Conservation (phyloP, 2,329 filamentous ascomycete genomes). For the Colletotrichum limetticola region DNA sequence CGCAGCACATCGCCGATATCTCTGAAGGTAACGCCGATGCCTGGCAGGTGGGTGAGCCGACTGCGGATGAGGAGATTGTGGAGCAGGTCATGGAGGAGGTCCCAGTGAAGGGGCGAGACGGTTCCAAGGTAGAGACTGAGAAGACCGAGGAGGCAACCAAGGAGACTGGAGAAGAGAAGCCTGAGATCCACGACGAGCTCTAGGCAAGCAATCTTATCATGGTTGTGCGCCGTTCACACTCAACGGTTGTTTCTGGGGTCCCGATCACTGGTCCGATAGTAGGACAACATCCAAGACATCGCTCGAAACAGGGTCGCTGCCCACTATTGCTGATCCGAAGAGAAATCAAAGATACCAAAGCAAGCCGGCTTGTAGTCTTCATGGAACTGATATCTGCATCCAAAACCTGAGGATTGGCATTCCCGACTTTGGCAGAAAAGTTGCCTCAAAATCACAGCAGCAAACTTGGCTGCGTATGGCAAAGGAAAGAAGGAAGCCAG, state of each 20-base stretch:
- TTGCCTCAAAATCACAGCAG: neutral
- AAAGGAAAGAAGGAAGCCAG: neutral
- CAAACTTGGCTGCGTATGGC: neutral
- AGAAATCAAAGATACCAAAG: neutral
- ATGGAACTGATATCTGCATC: neutral
- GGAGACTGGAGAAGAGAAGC: conserved; percentile 4
- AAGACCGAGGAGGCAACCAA: neutral
- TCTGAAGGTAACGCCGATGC: conserved; percentile 53
- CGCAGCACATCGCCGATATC: conserved; percentile 56
- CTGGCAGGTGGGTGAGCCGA: conserved; percentile 44
- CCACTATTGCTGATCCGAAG: neutral
- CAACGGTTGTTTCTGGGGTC: neutral
- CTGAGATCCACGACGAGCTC: conserved; percentile 17
- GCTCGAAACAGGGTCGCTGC: neutral
- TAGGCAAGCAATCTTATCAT: neutral
- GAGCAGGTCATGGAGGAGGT: neutral
- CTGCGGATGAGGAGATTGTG: neutral
- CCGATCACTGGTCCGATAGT: neutral
- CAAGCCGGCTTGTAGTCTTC: neutral
- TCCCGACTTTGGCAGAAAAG: neutral
- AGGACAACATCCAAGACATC: neutral
- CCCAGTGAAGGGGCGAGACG: neutral
- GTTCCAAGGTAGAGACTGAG: neutral
- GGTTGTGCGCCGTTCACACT: neutral
- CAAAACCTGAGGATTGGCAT: neutral